Evolutionary conservation across 441 rosid genomes (phyloP), one percentile per base, ranked within the genome.

Genomic region (Populus tomentosa): DNA sequence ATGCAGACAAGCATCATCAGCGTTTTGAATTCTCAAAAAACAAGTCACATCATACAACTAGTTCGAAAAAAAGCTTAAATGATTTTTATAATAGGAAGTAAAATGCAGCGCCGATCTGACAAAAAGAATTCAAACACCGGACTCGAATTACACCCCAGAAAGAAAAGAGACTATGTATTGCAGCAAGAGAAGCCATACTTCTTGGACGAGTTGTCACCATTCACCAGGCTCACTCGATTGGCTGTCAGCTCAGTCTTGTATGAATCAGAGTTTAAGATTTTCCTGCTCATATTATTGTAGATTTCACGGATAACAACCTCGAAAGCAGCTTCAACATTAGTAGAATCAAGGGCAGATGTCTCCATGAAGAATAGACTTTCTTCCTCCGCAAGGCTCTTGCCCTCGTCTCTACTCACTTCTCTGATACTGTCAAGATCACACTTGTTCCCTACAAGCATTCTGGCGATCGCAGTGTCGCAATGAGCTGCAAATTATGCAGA

Each of bases 401-500:
- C 97, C 77, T 95, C 98, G 73, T 92, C 95, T 18, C 77, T 79
- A 71, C 89, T 90, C 36, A 94, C 88, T 14, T 90, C 97, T 81
- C 97, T 87, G 1, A 93, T 92, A 67, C 86, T 88, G 62, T 91
- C 95, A 82, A 95, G 77, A 83, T 93, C 99, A 63, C 96, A 87
- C 81, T 95, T 95, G 91, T 95, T 95, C 68, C 97, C 98, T 2
- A 95, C 99, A 77, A 93, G 90, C 98, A 94, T 95, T 78, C 86
- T 89, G 1, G 93, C 93, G 59, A 88, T 84, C 0, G 92, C 71
- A 1, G 94, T 91, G 56, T 94, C 97, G 33, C 97, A 91, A 72
- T 94, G 97, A 75, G 84, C 99, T 95, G 90, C 89, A 80, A 21
- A 11, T 72, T 79, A 67, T 30, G 20, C 36, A 1, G 0, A 18